Evolutionary conservation across 805 yeast species (phyloP).

Genomic region (Cyberlindnera petersonii): DNA sequence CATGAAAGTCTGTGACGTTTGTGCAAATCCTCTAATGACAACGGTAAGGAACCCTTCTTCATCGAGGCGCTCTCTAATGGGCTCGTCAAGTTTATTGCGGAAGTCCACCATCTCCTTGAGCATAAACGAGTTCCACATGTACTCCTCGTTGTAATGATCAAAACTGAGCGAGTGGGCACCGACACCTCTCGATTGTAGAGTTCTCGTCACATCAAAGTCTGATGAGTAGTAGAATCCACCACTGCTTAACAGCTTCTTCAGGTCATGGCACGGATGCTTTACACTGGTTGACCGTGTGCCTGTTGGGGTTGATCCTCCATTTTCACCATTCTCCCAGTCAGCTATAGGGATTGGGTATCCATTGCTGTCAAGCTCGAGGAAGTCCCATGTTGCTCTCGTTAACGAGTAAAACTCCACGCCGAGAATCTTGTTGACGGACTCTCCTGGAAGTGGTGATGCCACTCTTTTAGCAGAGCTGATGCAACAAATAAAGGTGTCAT

Average conservation of each 20-base stretch:
- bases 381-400: slow-evolving; percentile 75
- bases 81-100: slow-evolving; percentile 62
- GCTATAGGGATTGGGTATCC: slow-evolving; percentile 60
- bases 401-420: slow-evolving; percentile 87
- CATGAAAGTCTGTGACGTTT: slow-evolving; percentile 50
- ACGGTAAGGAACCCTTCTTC: slow-evolving; percentile 81
- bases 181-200: slow-evolving; percentile 72
- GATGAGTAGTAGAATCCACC: slow-evolving; percentile 93
- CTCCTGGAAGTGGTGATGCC: slow-evolving; percentile 77
- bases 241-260: slow-evolving; percentile 71
- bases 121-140: slow-evolving; percentile 96
- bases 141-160: slow-evolving; percentile 62
- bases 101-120: slow-evolving; percentile 54
- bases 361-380: slow-evolving; percentile 57
- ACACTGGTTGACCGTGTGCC: slow-evolving; percentile 7
- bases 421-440: slow-evolving; percentile 72
- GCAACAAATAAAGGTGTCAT: slow-evolving; percentile 68
- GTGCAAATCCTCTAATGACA: slow-evolving; percentile 93
- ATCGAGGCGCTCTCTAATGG: slow-evolving; percentile 59
- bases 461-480: slow-evolving; percentile 75
- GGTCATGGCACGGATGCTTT: slow-evolving; percentile 70
- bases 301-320: too few species aligned
- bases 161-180: slow-evolving; percentile 35
- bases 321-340: slow-evolving; percentile 31
- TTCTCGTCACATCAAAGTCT: slow-evolving; percentile 88